Evolutionary conservation across 1,284 basidiomycete genomes (phyloP).

Genomic region (Malassezia psittaci): DNA sequence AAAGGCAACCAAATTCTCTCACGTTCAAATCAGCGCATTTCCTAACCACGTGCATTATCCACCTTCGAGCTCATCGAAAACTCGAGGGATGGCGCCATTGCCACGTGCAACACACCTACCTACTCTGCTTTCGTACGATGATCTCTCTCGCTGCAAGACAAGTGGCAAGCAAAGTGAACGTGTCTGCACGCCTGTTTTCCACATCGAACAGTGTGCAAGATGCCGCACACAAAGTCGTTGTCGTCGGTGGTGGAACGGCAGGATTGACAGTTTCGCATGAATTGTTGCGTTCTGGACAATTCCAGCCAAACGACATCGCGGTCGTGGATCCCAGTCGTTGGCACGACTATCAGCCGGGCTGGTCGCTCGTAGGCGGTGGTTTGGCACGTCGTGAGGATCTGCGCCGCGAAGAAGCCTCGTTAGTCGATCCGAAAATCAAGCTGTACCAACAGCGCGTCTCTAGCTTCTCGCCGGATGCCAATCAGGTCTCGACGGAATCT

Average conservation of each 20-base stretch:
- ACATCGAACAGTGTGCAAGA: background rate
- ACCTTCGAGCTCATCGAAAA: background rate
- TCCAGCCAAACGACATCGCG: conserved; percentile 30
- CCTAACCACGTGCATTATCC: background rate
- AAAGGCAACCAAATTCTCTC: too few relatives aligned
- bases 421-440: conserved; percentile 55
- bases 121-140: background rate
- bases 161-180: background rate
- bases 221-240: conserved; percentile 38
- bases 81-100: background rate
- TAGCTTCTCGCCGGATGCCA: conserved; percentile 62
- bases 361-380: conserved; percentile 86
- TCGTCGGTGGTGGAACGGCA: conserved; percentile 49
- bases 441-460: conserved; percentile 67
- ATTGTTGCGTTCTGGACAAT: conserved; percentile 53
- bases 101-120: background rate
- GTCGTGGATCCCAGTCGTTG: conserved; percentile 33
- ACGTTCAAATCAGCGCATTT: background rate
- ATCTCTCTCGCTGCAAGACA: conserved; percentile 2
- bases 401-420: conserved; percentile 56
- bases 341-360: conserved; percentile 50
- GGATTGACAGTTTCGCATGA: conserved; percentile 48
- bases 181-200: conserved; percentile 3
- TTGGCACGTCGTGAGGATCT: conserved; percentile 61
- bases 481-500: conserved; percentile 60